These are phyloP conservation scores for Ceratocystis smalleyi DNA, from an alignment of 2,329 filamentous ascomycete genomes.

Conservation along the genomic window DNA sequence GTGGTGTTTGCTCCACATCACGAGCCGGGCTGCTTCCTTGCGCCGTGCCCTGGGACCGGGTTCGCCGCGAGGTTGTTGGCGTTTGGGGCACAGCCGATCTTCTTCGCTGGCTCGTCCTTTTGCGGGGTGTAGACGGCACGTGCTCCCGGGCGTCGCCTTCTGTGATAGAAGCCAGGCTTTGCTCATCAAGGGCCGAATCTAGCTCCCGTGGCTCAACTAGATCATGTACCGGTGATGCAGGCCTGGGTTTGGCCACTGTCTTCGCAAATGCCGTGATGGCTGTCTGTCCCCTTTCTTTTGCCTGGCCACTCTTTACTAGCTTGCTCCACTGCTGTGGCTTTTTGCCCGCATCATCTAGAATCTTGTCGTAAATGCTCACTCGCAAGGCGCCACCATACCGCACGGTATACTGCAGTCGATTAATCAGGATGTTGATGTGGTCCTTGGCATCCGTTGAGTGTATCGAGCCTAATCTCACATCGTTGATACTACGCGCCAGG, in stretches of 20 bases:
- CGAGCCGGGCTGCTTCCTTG: background rate
- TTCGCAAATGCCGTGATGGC: conserved; percentile 35
- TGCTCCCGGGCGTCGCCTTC: background rate
- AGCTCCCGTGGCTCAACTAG: background rate
- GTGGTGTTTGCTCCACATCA: background rate
- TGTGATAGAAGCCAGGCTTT: background rate
- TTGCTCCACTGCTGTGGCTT: background rate
- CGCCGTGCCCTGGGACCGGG: background rate
- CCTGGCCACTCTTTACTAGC: conserved; percentile 24
- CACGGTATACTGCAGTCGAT: conserved; percentile 55
- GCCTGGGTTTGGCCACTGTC: background rate
- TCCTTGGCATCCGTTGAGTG: conserved; percentile 63
- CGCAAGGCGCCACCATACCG: conserved; percentile 45
- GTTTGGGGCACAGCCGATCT: background rate
- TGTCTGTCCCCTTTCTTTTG: conserved; percentile 31
- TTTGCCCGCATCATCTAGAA: conserved; percentile 2
- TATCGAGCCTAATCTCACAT: conserved; percentile 57
- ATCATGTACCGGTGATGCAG: background rate
- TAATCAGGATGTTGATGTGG: conserved; percentile 55
- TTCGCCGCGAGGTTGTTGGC: background rate
- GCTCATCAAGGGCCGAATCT: background rate
- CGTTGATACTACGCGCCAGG: conserved; percentile 49
- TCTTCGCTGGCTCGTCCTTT: background rate
- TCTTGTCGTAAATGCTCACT: conserved; percentile 35
- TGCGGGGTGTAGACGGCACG: background rate